Evolutionary conservation across 495 filamentous ascomycete species (phyloP).

Genomic region (Ramalina peruviana): DNA sequence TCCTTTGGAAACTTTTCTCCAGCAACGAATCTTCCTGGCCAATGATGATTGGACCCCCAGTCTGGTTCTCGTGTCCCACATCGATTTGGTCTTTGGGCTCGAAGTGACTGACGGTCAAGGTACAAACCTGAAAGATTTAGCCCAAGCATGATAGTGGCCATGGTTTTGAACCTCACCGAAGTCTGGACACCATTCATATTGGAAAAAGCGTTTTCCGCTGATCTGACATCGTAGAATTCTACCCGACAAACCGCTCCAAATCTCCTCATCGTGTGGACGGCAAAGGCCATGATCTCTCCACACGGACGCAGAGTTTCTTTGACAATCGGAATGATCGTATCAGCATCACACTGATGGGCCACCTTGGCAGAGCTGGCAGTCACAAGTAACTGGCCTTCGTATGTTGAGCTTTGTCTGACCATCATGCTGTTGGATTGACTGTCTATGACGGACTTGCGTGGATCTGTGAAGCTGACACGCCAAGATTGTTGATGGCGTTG

Average conservation of each 20-base stretch:
- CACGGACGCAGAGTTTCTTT: slow-evolving; percentile 35
- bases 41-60: slow-evolving; percentile 11
- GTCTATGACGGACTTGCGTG: slow-evolving; percentile 25
- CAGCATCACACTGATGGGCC: slow-evolving; percentile 8
- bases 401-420: slow-evolving; percentile 12
- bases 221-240: slow-evolving; percentile 42
- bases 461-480: slow-evolving; percentile 33
- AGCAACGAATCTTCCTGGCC: slow-evolving; percentile 8
- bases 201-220: slow-evolving; percentile 24
- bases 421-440: slow-evolving; percentile 13
- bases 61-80: not conserved
- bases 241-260: slow-evolving; percentile 23
- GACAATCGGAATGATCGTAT: slow-evolving; percentile 21
- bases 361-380: slow-evolving; percentile 21
- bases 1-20: slow-evolving; percentile 2
- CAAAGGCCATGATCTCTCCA: slow-evolving; percentile 40
- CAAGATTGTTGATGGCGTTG: slow-evolving; percentile 32
- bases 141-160: not conserved
- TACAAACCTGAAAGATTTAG: slow-evolving; percentile 13
- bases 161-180: slow-evolving; percentile 26
- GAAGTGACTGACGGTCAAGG: slow-evolving; percentile 13
- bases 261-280: slow-evolving; percentile 22
- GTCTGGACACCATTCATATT: slow-evolving; percentile 32
- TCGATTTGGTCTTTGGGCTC: not conserved
- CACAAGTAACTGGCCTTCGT: slow-evolving; percentile 40